phyloP scores from a whole-genome alignment of 2,329 filamentous ascomycete genomes.

The Aureobasidium leucospermi region DNA sequence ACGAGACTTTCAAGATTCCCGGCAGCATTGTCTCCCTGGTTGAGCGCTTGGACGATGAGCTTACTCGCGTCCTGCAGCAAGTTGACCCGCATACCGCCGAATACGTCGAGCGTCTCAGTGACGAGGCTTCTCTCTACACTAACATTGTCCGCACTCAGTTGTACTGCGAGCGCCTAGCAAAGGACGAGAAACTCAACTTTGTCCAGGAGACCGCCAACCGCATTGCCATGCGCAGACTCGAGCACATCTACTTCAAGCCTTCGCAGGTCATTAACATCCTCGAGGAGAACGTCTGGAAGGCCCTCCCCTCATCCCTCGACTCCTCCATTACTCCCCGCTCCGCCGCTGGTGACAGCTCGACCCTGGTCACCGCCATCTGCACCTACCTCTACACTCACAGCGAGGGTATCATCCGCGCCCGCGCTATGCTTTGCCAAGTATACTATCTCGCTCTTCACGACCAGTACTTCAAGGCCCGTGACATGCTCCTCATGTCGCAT shows the following conservation, averaged over 20 bases:
- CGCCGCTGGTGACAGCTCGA: conserved; percentile 59
- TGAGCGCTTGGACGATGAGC: conserved; percentile 92
- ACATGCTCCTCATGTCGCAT: conserved; percentile 99
- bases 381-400: conserved; percentile 91
- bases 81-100: conserved; percentile 98
- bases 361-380: conserved; percentile 80
- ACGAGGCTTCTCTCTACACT: conserved; percentile 86
- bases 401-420: conserved; percentile 90
- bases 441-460: conserved; percentile 98
- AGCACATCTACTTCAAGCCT: conserved; percentile 99
- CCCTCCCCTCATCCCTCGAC: conserved; percentile 60
- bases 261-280: conserved; percentile 87
- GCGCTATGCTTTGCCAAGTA: conserved; percentile 96
- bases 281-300: conserved; percentile 90
- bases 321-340: conserved; percentile 73
- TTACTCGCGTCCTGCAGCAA: conserved; percentile 91
- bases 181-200: conserved; percentile 61
- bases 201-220: conserved; percentile 87
- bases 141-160: conserved; percentile 81
- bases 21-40: conserved; percentile 92
- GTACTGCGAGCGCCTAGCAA: conserved; percentile 77
- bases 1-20: conserved; percentile 81
- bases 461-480: conserved; percentile 93
- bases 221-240: conserved; percentile 84
- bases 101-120: conserved; percentile 90